phyloP scores from a whole-genome alignment of 2,329 filamentous ascomycete species.

The Diaporthe destruens region DNA sequence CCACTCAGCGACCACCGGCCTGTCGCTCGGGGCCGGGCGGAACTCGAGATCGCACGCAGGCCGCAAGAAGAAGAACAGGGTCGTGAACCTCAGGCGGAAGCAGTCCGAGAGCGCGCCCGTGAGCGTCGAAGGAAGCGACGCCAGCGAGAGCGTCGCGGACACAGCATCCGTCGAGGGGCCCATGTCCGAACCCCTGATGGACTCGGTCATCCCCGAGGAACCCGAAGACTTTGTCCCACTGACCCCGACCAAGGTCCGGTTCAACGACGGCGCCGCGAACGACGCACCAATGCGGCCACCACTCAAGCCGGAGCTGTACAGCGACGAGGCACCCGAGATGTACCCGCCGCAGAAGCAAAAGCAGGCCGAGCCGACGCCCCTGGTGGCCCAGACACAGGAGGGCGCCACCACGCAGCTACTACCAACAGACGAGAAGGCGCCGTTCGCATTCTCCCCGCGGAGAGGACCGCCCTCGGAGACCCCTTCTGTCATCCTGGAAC shows the following conservation, averaged over 20 bases:
- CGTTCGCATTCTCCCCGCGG: conserved; percentile 48
- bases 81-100: conserved; percentile 82
- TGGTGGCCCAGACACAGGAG: conserved; percentile 45
- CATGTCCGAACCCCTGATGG: conserved; percentile 70
- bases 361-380: conserved; percentile 9
- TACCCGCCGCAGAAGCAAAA: conserved; percentile 17
- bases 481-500: conserved; percentile 75
- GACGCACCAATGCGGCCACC: conserved; percentile 49
- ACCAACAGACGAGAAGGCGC: conserved; percentile 48
- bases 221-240: conserved; percentile 61
- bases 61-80: conserved; percentile 85
- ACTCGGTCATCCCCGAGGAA: conserved; percentile 71
- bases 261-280: conserved; percentile 50
- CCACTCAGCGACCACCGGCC: conserved; percentile 70
- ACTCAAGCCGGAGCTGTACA: conserved; percentile 52
- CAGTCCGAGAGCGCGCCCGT: conserved; percentile 62
- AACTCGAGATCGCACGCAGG: conserved; percentile 70
- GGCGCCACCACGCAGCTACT: conserved; percentile 47
- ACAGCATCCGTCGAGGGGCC: conserved; percentile 68
- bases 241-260: conserved; percentile 57
- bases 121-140: conserved; percentile 59
- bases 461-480: conserved; percentile 60
- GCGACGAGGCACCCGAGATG: conserved; percentile 43
- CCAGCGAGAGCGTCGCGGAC: conserved; percentile 61
- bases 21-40: conserved; percentile 72